A percentile compares a stretch with the other conserved stretches of the same genome.
These are phyloP conservation scores for Turritis glabra DNA, from an alignment of 345 rosid species.

Conservation along the genomic window DNA sequence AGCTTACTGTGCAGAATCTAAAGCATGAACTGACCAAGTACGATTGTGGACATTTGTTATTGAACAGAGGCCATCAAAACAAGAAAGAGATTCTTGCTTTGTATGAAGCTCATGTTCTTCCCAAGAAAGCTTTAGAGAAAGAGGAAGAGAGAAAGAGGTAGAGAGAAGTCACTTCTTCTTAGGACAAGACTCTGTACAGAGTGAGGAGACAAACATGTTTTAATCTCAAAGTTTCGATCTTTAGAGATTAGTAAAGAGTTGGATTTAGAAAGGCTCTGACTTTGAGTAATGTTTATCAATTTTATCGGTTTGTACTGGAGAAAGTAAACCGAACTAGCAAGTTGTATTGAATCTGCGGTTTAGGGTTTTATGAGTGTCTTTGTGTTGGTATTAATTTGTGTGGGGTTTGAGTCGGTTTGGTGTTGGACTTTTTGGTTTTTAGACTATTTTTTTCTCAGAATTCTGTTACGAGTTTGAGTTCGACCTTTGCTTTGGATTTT, in stretches of 20 bases:
- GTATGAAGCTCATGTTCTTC: constrained; percentile 73
- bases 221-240: constrained; percentile 19
- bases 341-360: constrained; percentile 10
- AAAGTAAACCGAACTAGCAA: constrained; percentile 1
- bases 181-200: constrained; percentile 37
- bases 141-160: constrained; percentile 32
- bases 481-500: constrained; percentile 7
- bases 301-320: neutral
- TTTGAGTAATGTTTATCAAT: neutral
- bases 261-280: constrained; percentile 19
- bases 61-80: constrained; percentile 66
- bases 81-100: constrained; percentile 85
- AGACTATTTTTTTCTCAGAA: neutral
- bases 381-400: constrained; percentile 15
- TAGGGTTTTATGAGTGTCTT: constrained; percentile 22
- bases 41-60: constrained; percentile 77
- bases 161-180: constrained; percentile 20
- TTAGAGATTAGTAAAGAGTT: constrained; percentile 32
- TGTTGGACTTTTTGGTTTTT: constrained; percentile 11
- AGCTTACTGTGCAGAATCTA: constrained; percentile 73
- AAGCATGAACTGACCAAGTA: constrained; percentile 90
- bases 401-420: constrained; percentile 29
- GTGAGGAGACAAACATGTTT: constrained; percentile 16
- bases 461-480: neutral
- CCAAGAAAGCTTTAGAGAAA: constrained; percentile 36